Base-by-base conservation (phyloP, 805 yeast species). In the Wickerhamomyces rabaulensis region DNA sequence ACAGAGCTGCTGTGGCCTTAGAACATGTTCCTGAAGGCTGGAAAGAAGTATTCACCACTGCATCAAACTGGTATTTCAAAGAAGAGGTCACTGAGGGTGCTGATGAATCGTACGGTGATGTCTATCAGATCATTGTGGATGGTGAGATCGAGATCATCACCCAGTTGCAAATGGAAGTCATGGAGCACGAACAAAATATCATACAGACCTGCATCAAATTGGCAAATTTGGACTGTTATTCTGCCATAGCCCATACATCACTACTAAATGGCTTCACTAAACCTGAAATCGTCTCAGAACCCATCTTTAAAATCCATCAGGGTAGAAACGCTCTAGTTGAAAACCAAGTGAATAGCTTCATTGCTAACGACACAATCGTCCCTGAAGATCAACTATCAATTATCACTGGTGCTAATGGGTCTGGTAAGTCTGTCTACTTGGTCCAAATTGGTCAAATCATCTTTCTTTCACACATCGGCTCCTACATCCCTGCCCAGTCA, bases 391-490 rank as follows among this genome's bases (percentile, higher is more conserved):
- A 22, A 2, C 43, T 54, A 9, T 43, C 69, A 48, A 42, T 79
- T 36, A 47, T 79, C 23, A 70, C 81, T 19, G 82, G 84, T 26
- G 70, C 79, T 0, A 74, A 74, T 51, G 67, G 66, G 26, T 72
- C 78, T 3, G 82, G 84, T 0, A 79, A 79, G 51, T 73, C 81
- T 1, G 78, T 79, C 0, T 70, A 69, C 46, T 56, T 79, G 17
- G 56, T 73, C 2, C 81, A 76, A 45, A 62, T 70, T 43, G 83
- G 80, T 0, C 51, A 77, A 27, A 68, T 74, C 6, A 74, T 75
- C 0, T 70, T 66, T 42, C 51, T 79, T 40, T 71, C 82, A 0
- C 84, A 79, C 43, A 65, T 78, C 33, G 83, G 84, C 1, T 74
- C 77, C 25, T 77, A 60, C 55, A 78, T 79, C 1, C 84, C 84